phyloP scores from a whole-genome alignment of 805 yeast species.

The Cyberlindnera lachancei region DNA sequence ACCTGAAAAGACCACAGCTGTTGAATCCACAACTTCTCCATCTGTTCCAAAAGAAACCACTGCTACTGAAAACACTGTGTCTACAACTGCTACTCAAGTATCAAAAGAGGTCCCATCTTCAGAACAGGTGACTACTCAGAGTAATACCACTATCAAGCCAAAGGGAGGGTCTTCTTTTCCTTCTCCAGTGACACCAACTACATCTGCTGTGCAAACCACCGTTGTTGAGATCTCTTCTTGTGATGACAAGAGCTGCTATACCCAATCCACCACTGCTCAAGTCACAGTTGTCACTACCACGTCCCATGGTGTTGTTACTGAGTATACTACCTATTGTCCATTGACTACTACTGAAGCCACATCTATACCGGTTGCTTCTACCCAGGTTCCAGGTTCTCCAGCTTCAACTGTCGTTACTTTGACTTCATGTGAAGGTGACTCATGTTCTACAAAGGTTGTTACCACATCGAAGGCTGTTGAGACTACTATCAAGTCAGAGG shows the following conservation, averaged over 20 bases:
- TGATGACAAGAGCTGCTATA: constrained; percentile 22
- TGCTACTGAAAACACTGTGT: no score
- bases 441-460: no score
- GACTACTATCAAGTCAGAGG: no score
- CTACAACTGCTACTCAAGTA: constrained; percentile 27
- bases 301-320: constrained; percentile 23
- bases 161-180: neutral
- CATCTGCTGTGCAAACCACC: constrained; percentile 15
- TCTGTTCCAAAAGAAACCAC: no score
- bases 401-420: no score
- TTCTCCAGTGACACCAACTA: neutral
- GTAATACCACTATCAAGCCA: constrained; percentile 21
- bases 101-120: no score
- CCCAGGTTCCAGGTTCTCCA: neutral
- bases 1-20: no score
- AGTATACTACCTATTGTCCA: constrained; percentile 21
- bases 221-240: constrained; percentile 25
- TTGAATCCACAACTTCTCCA: no score
- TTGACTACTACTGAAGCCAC: constrained; percentile 3
- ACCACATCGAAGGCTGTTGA: no score
- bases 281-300: constrained; percentile 27
- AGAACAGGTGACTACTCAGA: no score
- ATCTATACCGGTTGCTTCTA: neutral
- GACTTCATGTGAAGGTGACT: constrained; percentile 24
- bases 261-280: constrained; percentile 11